Evolutionary conservation across 1,284 basidiomycete genomes (phyloP), one percentile per base, ranked within the genome.

Genomic region (Lentinus polychrous): DNA sequence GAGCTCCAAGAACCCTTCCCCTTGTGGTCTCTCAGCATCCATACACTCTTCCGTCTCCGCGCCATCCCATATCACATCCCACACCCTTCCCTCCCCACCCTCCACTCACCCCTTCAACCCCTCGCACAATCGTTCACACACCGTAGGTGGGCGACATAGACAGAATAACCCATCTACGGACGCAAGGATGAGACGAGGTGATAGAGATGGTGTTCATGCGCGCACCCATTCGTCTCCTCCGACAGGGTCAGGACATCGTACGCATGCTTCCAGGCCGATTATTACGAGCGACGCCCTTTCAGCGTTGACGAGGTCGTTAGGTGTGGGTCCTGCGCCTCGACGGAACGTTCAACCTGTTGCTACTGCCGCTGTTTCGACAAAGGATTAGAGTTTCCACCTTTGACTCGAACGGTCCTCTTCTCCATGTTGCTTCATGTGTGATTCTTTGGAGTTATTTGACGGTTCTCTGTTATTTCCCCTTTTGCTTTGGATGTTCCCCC

Each of bases 181-280:
- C 49, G 57, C 57, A 37, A 50, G 52, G 15, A 52, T 39, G 23
- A 46, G 55, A 46, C 41, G 50, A n/a, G 48, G 42, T 32, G 59
- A 54, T 52, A 50, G 17, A 36, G 51, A 48, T 36, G 48, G 27
- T 27, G 27, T 60, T 36, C 81, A 85, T 59, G 61, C 69, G 11
- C 75, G 83, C 33, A 82, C 78, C 39, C 81, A 81, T 54, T 86
- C 84, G 0, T 73, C 82, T 12, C 79, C 81, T n/a, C 77, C 81
- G 12, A 58, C 58, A 8, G 60, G 60, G 22, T 52, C 58, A 8
- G 62, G 61, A n/a, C 49, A 52, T 10, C 57, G 56, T 41, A 46
- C 70, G 32, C 75, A 80, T 55, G 54, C 67, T 18, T 66, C 71
- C n/a, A 74, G 84, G 8, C 84, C 85, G 15, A 72, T 87, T 37